Evolutionary conservation across 2,329 filamentous ascomycete species (phyloP), one percentile per base, ranked within the genome.

Genomic region (Ascochyta rabiei): DNA sequence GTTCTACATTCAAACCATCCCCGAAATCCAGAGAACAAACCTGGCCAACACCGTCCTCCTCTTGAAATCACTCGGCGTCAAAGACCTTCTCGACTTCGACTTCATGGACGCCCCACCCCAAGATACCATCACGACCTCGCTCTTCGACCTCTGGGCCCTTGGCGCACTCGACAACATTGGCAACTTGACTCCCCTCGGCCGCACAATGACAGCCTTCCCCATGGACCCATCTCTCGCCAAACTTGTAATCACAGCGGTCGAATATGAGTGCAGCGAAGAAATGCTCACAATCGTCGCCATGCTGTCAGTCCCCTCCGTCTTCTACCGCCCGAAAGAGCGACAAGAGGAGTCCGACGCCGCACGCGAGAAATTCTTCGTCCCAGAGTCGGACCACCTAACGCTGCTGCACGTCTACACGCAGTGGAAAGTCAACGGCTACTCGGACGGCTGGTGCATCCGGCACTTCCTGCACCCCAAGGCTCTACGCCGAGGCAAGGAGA

Each of bases 41-140:
- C 84, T 99, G 2, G 89, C 91, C 68, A 98, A 98, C 67, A 98
- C 93, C 0, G 93, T 99, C 3, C 82, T 99, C 13, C 85, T 99
- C 43, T 83, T 99, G 41, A 99, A 99, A 72, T 96, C 91, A 0
- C 84, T 99, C 0, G 95, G 95, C 0, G 93, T 99, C 16, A 93
- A 91, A 70, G 93, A 99, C 64, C 81, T 99, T 9, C 79, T 99
- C 1, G 93, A 99, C 74, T 99, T 99, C 70, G 92, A 98, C 73
- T 99, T 99, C 67, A 98, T 99, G 93, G 95, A 99, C 64, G 95
- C 95, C 1, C 95, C 95, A 6, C 95, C 95, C 0, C 95, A 99
- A 76, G 96, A 99, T 69, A 97, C 93, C 0, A 98, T 99, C 62
- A 93, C 91, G 0, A 99, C 95, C 0, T 97, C 93, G 3, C 87